Evolutionary conservation across 2,329 filamentous ascomycete species (phyloP), one percentile per base, ranked within the genome.

Genomic region (Claviceps sorghi): DNA sequence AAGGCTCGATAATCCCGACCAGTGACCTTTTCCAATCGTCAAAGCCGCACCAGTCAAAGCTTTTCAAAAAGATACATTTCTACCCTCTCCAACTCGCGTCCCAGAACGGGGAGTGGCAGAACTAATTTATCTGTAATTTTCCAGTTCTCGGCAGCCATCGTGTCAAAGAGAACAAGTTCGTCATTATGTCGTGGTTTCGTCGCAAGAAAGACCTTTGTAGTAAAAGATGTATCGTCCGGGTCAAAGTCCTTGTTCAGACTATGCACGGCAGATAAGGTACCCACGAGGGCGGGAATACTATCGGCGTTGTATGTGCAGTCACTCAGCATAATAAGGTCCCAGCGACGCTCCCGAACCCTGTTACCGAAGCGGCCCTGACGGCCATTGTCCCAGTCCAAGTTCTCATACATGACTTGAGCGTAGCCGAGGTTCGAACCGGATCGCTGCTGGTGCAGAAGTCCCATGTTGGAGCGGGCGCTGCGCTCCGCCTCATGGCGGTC

Each of bases 221-320:
- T 58, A 32, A 59, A 58, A 6, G 57, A 52, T 30, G 56, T 53
- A 22, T 52, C 52, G n/a, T 47, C 50, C 0, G 56, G 55, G 26
- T 58, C 53, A 42, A 62, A 60, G 2, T 55, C 54, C 41, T 54
- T 36, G 22, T 70, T 75, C 9, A 61, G 58, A 2, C 54, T 51
- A 55, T 78, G 74, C 11, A 81, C 60, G 2, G 73, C 70, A 1
- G 72, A 72, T 38, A 80, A 63, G 1, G 77, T 80, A 50, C 69
- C 69, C 4, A 80, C 72, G 22, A 82, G 67, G 2, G 74, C 69
- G 1, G 75, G 72, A 29, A 81, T 64, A 56, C 72, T 73, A 60
- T 80, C 77, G 51, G 72, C 73, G 55, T 81, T 81, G 67, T 81
- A 81, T 0, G 77, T 80, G 69, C 78, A 80, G 61, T 82, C 78